These are phyloP conservation scores for Aspergillus ustus DNA, from an alignment of 2,329 filamentous ascomycete genomes.

Conservation along the genomic window DNA sequence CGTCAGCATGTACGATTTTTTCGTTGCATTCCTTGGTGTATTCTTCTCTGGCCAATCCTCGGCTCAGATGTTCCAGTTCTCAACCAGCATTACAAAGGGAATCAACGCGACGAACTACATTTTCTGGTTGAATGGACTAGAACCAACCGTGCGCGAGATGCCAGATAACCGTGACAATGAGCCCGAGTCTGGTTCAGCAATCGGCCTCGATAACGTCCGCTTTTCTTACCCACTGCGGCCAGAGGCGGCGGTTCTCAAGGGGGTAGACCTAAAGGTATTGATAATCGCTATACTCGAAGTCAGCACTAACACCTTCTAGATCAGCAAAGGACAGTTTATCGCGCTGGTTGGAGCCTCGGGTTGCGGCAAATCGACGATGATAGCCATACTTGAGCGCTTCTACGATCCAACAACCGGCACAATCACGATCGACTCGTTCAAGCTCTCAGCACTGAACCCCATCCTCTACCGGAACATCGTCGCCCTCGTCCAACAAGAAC, in stretches of 20 bases:
- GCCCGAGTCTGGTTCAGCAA: constrained; percentile 64
- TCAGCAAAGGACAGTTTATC: constrained; percentile 47
- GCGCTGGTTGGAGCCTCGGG: constrained; percentile 90
- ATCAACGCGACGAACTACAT: constrained; percentile 80
- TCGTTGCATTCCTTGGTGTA: constrained; percentile 84
- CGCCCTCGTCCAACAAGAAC: constrained; percentile 90
- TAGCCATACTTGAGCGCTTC: constrained; percentile 89
- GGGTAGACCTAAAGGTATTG: constrained; percentile 64
- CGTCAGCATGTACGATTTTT: constrained; percentile 84
- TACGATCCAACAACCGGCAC: constrained; percentile 85
- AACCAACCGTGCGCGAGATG: constrained; percentile 83
- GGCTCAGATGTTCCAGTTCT: constrained; percentile 85
- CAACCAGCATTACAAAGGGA: constrained; percentile 91
- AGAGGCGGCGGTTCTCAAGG: constrained; percentile 85
- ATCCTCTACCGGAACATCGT: constrained; percentile 84
- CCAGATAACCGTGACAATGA: constrained; percentile 68
- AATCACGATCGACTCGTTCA: constrained; percentile 79
- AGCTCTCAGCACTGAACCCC: constrained; percentile 79
- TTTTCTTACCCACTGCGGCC: constrained; percentile 92
- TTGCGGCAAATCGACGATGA: constrained; percentile 92
- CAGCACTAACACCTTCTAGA: neutral
- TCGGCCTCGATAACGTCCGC: constrained; percentile 76
- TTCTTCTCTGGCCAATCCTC: constrained; percentile 93
- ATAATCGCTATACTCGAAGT: no score
- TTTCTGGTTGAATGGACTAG: constrained; percentile 80